Base-by-base conservation (phyloP, 2,329 filamentous ascomycete genomes). In the Aspergillus sp. region DNA sequence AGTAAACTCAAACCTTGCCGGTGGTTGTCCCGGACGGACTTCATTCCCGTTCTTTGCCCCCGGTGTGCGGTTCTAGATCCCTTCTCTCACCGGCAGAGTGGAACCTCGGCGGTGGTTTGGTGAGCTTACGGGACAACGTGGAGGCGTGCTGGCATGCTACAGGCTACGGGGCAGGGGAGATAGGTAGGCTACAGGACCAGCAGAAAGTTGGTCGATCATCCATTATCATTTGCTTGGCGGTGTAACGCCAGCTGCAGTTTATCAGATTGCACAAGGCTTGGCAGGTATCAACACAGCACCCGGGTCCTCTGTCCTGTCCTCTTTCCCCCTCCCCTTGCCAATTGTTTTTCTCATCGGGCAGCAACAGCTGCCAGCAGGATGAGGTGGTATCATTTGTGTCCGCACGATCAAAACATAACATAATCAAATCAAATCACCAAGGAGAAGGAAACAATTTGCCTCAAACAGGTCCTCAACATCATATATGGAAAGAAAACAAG, bases 201-300 rank as follows among this genome's bases (percentile, higher is more conserved):
- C 14, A 7, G 35, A 17, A 38, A 13, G 35, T 7, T n/a, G 14
- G 38, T 49, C 16, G 47, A 49, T 49, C 47, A 41, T 33, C 26
- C 24, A 47, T 51, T 51, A 55, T 53, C 51, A 49, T 53, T 58
- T 58, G 53, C 56, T 60, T 60, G 56, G 56, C 52, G 51, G 54
- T 58, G 54, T 38, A 50, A 60, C 53, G 49, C 43, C 40, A 51
- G 46, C 45, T 53, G 45, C 47, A 53, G 43, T 50, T 47, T 49
- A 55, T 58, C 56, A 50, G 51, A 60, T 56, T 54, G 49, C 55
- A 58, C 53, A 56, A 42, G 51, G 24, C 57, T 60, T 60, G 57
- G 57, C 57, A 44, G 45, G 44, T 56, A 56, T 60, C 55, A 52
- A 40, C 42, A 51, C 57, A 42, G 35, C 42, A 52, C 56, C 46